Percentiles rank a stretch among this genome's conserved stretches.
phyloP scores from a whole-genome alignment of 257 asterid genomes.

The Jacaranda mimosifolia region DNA sequence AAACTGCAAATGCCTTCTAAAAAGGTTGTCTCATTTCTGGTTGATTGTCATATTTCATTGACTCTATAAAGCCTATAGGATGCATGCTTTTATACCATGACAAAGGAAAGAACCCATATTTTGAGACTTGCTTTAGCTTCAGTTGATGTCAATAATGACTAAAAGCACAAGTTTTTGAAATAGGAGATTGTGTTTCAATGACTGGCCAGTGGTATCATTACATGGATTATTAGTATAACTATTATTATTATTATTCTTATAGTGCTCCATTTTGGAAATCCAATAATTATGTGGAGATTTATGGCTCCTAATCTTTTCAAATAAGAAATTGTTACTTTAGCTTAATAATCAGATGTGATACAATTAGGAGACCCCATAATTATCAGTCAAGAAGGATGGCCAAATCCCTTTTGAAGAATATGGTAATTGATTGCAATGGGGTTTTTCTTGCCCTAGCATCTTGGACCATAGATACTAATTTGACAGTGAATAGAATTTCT shows the following conservation, averaged over 20 bases:
- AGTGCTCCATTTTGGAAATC: constrained; percentile 32
- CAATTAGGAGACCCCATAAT: constrained; percentile 27
- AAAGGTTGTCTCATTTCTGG: too few species aligned
- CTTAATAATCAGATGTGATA: constrained; percentile 15
- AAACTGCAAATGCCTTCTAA: too few species aligned
- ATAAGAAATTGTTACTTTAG: constrained; percentile 15
- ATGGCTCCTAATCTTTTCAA: not conserved
- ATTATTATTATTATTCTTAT: not conserved
- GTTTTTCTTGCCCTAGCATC: not conserved
- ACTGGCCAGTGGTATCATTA: not conserved
- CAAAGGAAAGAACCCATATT: not conserved
- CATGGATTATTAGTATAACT: not conserved
- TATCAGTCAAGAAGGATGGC: constrained; percentile 1
- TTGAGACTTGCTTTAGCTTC: not conserved
- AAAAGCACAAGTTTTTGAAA: not conserved
- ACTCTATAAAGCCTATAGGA: not conserved
- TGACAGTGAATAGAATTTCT: not conserved
- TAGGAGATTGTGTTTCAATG: constrained; percentile 13
- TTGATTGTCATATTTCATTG: not conserved
- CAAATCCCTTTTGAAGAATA: not conserved
- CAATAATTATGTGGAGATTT: constrained; percentile 19
- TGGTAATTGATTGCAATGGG: not conserved
- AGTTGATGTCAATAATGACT: not conserved
- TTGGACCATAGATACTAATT: not conserved
- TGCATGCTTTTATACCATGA: not conserved